phyloP scores from a whole-genome alignment of 345 rosid genomes.

The Diplotaxis tenuifolia region DNA sequence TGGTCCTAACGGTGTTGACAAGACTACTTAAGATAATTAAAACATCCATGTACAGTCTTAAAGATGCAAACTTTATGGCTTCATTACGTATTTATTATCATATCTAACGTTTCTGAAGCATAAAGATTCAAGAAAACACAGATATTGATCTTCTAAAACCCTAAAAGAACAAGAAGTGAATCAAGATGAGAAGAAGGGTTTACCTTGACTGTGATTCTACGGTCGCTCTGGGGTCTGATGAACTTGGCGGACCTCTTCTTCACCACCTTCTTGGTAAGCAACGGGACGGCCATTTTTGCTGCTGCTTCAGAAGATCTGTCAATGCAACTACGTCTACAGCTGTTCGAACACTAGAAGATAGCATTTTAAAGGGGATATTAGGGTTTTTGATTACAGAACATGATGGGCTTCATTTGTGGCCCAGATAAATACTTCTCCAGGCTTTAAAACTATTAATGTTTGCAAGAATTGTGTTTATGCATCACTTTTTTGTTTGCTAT shows the following conservation, averaged over 20 bases:
- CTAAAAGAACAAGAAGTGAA: neutral
- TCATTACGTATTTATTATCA: neutral
- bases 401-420: neutral
- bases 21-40: neutral
- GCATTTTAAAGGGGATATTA: neutral
- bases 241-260: neutral
- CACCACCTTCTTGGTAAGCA: neutral
- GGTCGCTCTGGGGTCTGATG: neutral
- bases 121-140: neutral
- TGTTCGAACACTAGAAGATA: neutral
- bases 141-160: neutral
- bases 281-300: neutral
- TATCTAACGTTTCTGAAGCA: neutral
- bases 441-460: neutral
- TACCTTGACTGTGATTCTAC: neutral
- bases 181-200: neutral
- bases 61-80: neutral
- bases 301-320: neutral
- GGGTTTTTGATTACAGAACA: neutral
- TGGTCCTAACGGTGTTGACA: neutral
- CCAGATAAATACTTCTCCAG: neutral
- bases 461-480: neutral
- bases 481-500: no score
- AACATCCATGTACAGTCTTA: no score
- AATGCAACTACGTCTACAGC: neutral